Evolutionary conservation across 2,329 filamentous ascomycete species (phyloP).

Genomic region (Pyrenophora tritici-repentis): DNA sequence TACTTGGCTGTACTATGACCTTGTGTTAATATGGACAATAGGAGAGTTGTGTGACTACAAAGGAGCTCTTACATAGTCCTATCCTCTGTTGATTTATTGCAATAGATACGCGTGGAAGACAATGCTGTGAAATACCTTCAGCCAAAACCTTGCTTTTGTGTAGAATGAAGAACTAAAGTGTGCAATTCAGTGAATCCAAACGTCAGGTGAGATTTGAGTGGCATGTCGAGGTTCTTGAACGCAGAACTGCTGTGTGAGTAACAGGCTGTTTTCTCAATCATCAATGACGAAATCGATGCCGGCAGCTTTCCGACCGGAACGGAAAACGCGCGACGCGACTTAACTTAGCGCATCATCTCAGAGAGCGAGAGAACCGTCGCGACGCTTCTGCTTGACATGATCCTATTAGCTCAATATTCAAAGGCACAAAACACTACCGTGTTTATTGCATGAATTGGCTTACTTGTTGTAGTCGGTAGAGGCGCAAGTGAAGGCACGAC

Average conservation of each 20-base stretch:
- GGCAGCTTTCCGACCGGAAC: conserved; percentile 16
- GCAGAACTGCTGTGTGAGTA: conserved; percentile 18
- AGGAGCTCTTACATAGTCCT: too few species aligned
- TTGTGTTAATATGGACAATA: not conserved
- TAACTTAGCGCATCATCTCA: conserved; percentile 5
- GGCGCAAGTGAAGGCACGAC: not conserved
- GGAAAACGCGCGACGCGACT: conserved; percentile 26
- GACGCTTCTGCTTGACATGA: not conserved
- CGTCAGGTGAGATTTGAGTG: not conserved
- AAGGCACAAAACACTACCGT: too few species aligned
- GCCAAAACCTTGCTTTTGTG: too few species aligned
- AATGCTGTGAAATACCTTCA: too few species aligned
- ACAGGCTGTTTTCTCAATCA: conserved; percentile 1
- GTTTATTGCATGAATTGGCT: too few species aligned
- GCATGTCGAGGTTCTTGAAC: conserved; percentile 14
- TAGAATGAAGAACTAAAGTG: too few species aligned
- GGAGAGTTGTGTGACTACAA: too few species aligned
- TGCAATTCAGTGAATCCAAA: too few species aligned
- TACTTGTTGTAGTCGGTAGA: not conserved
- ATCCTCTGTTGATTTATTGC: too few species aligned
- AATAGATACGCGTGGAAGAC: too few species aligned
- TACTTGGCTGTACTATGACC: not conserved
- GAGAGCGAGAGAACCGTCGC: not conserved
- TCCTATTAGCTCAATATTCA: too few species aligned
- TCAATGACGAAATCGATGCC: conserved; percentile 37